Evolutionary conservation across 768 basidiomycete species (phyloP), one percentile per base, ranked within the genome.

Genomic region (Gautieria morchelliformis): DNA sequence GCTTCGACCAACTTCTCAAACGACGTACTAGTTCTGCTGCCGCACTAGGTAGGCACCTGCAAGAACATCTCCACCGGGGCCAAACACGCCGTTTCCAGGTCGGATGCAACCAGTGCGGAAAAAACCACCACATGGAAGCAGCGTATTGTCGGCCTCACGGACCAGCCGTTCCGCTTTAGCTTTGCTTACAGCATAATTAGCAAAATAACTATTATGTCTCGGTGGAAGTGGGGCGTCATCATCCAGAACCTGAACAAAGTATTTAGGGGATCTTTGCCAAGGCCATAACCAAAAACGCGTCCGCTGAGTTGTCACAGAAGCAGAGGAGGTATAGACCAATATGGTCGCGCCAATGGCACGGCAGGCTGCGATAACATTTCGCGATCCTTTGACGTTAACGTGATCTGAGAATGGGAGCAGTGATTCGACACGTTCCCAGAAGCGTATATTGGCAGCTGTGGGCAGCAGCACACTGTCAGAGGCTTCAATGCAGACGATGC

Each of bases 21-120:
- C 22, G 3, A 47, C 47, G 17, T 37, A 57, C 1, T 81, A 83
- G 63, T 83, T 87, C 51, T 70, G 66, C 64, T 76, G 70, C 46
- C 83, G 78, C 3, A 76, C 70, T 44, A 90, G 77, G 65, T 83
- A 86, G 19, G 80, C 77, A 3, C 78, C 85, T 52, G 78, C 81
- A 11, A 86, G 64, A 63, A 85, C 76, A 66, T 89, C 88, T 4
- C 87, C 87, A 39, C 86, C 80, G 1, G 87, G 82, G 1, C 88
- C 88, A 66, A 80, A 90, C 4, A 88, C 69, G 0, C 84, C 86
- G 59, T 89, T 89, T 0, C 87, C 86, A 3, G 88, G 88, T n/a
- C 88, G 80, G 44, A 90, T 73, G 60, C 80, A 84, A 0, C 88
- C 87, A 8, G 87, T 89, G 52, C 84, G 76, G 46, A 89, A 66